Conservation (phyloP, 345 rosid genomes). For the Dovyalis caffra region DNA sequence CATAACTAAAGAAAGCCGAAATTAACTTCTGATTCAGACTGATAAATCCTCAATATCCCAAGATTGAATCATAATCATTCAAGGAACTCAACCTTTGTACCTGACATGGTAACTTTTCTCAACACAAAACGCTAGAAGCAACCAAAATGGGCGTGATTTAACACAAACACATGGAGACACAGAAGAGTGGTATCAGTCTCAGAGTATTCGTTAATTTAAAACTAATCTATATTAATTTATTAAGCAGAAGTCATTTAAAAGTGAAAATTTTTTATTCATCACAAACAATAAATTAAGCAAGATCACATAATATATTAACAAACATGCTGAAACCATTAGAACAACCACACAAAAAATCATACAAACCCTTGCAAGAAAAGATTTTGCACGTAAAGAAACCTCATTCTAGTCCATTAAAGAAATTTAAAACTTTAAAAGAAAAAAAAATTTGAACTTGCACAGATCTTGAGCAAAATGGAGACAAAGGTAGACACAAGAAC, state of each 20-base stretch:
- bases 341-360: not conserved
- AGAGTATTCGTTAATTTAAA: conserved; percentile 16
- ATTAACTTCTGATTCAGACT: too few relatives aligned
- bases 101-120: too few relatives aligned
- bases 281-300: not conserved
- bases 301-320: not conserved
- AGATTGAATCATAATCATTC: too few relatives aligned
- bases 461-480: conserved; percentile 10
- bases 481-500: not conserved
- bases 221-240: not conserved
- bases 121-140: too few relatives aligned
- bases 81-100: not conserved
- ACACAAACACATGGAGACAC: not conserved
- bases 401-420: not conserved
- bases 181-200: not conserved
- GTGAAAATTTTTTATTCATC: conserved; percentile 1
- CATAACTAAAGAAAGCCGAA: not conserved
- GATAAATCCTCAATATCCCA: not conserved
- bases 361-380: not conserved
- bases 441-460: not conserved
- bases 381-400: not conserved
- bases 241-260: not conserved
- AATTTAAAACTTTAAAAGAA: not conserved
- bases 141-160: too few relatives aligned
- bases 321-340: not conserved